Conservation (phyloP, 31 red algal genomes). For the Bonnemaisonia californica region DNA sequence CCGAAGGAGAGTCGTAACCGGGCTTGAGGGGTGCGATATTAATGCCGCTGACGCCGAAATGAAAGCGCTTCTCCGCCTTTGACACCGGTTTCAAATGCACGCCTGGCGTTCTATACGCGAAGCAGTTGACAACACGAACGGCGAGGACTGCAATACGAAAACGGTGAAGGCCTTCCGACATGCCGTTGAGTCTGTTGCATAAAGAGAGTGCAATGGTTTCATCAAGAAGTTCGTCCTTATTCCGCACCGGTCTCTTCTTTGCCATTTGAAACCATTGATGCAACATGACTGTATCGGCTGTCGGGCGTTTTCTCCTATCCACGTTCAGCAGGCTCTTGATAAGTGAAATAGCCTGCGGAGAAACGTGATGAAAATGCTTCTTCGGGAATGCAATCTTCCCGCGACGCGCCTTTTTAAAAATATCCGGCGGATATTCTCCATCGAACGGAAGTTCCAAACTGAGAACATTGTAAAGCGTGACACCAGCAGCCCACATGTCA, state of each 20-base stretch:
- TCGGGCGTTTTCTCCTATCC: constrained; percentile 73
- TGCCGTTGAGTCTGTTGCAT: background rate
- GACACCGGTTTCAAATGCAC: background rate
- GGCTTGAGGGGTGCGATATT: background rate
- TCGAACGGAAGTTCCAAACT: constrained; percentile 84
- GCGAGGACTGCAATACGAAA: background rate
- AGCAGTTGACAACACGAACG: background rate
- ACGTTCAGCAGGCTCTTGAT: constrained; percentile 77
- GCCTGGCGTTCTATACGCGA: background rate
- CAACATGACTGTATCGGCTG: constrained; percentile 68
- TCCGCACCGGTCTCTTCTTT: background rate
- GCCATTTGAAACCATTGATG: constrained; percentile 79
- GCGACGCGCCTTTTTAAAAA: constrained; percentile 62
- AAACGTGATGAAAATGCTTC: constrained; percentile 56
- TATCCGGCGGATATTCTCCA: constrained; percentile 76
- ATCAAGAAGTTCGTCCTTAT: background rate
- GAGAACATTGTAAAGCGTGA: constrained; percentile 90
- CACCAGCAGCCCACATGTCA: constrained; percentile 94
- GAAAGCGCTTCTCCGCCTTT: background rate
- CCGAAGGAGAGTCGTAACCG: background rate
- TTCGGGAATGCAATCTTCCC: constrained; percentile 62
- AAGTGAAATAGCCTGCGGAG: constrained; percentile 72
- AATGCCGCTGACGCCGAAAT: background rate
- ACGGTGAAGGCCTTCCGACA: background rate
- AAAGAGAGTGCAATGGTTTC: background rate